phyloP scores from a whole-genome alignment of 345 rosid species.

The Diplotaxis tenuifolia region DNA sequence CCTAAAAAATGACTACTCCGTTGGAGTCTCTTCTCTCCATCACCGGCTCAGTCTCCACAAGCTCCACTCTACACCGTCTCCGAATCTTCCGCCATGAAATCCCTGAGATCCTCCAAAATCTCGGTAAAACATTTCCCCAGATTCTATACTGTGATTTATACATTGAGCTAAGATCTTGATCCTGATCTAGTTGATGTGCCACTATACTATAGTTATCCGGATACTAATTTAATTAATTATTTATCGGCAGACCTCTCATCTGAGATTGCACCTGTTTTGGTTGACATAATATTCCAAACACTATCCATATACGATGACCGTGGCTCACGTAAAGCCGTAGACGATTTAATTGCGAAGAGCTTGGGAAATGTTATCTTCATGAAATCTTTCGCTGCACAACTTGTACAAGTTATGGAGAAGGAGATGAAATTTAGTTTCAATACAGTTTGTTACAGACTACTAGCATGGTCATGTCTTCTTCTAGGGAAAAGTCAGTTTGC shows the following conservation, averaged over 20 bases:
- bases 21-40: slow-evolving; percentile 55
- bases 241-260: slow-evolving; percentile 64
- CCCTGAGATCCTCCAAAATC: slow-evolving; percentile 45
- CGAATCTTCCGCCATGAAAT: slow-evolving; percentile 68
- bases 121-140: slow-evolving; percentile 38
- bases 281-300: slow-evolving; percentile 75
- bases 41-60: slow-evolving; percentile 54
- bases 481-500: slow-evolving; percentile 68
- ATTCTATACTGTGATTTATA: no score
- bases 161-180: not conserved
- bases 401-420: slow-evolving; percentile 88
- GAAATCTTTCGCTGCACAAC: slow-evolving; percentile 77
- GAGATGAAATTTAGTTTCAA: slow-evolving; percentile 56
- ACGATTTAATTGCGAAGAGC: slow-evolving; percentile 57
- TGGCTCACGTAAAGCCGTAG: slow-evolving; percentile 78
- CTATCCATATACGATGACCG: slow-evolving; percentile 70
- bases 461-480: slow-evolving; percentile 85
- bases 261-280: slow-evolving; percentile 54
- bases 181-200: not conserved
- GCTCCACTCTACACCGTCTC: slow-evolving; percentile 60
- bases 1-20: slow-evolving; percentile 50
- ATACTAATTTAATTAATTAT: not conserved
- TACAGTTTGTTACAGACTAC: slow-evolving; percentile 67
- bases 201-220: not conserved
- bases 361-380: slow-evolving; percentile 60